Conservation (phyloP, 306 rosid species). For the Cicer arietinum region DNA sequence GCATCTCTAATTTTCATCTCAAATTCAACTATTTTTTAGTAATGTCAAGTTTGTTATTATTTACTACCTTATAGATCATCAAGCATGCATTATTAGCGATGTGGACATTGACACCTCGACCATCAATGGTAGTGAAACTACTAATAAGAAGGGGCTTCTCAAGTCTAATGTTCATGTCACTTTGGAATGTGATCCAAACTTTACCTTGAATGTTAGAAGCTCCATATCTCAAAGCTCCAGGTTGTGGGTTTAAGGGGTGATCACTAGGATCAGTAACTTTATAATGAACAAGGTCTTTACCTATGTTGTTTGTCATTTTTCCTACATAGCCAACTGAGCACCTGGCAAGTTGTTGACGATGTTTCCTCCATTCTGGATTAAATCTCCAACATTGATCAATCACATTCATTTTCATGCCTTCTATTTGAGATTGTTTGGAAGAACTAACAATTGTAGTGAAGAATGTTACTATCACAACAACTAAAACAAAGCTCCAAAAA, state of each 20-base stretch:
- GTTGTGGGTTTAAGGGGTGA: constrained; percentile 38
- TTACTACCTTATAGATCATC: constrained; percentile 42
- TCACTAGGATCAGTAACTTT: constrained; percentile 37
- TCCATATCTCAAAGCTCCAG: constrained; percentile 43
- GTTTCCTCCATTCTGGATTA: constrained; percentile 36
- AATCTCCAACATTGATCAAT: constrained; percentile 46
- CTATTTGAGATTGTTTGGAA: constrained; percentile 9
- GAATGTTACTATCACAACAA: neutral
- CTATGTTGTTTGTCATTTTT: constrained; percentile 45
- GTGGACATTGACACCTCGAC: constrained; percentile 35
- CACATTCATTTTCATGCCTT: constrained; percentile 37
- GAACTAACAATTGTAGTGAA: no score
- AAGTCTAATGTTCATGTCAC: constrained; percentile 42
- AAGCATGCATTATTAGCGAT: constrained; percentile 43
- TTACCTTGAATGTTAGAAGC: constrained; percentile 38
- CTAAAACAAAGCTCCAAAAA: constrained; percentile 1
- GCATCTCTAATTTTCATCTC: neutral
- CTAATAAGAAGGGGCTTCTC: constrained; percentile 40
- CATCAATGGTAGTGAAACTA: constrained; percentile 47
- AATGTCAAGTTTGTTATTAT: neutral
- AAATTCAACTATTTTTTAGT: neutral
- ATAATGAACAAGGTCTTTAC: constrained; percentile 28
- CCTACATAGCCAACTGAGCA: constrained; percentile 46
- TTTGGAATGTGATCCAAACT: constrained; percentile 47
- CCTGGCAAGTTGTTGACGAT: constrained; percentile 21